Evolutionary conservation across 257 asterid genomes (phyloP), one percentile per base, ranked within the genome.

Genomic region (Perilla frutescens): DNA sequence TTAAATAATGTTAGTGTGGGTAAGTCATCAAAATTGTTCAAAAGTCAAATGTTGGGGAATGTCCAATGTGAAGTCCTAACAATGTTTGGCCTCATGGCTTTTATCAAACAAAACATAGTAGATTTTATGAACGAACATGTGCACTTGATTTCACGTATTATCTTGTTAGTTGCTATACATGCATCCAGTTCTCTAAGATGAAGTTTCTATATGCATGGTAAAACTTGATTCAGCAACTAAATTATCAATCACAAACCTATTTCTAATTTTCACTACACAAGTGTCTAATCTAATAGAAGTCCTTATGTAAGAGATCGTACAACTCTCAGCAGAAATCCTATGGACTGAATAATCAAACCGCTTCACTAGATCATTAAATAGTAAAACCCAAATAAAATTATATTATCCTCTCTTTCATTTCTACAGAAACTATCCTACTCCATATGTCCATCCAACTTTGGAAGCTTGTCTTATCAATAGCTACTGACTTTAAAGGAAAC

Each of bases 271-370:
- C 60, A 15, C 49, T 49, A 8, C 20, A n/a, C 13, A 60, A 50
- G 73, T 14, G 39, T 20, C 44, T 20, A 15, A 45, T 32, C 37
- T 60, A 55, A 34, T 49, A 61, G 2, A 60, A 56, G 60, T 14
- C 8, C 62, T 65, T 49, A 29, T 47, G 68, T 11, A 49, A 51
- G 60, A 66, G 57, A 51, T 45, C 3, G 8, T 44, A 29, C 48
- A 43, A 56, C 49, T 13, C 10, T 49, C 48, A 53, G 15, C 58
- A 12, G 71, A 45, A 77, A 48, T 48, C 68, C 55, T 45, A 29
- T 43, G 37, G 12, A 29, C 47, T 44, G 26, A 10, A 41, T 20
- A 6, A 26, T 47, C 65, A 49, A 41, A 26, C 32, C 53, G 57
- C 66, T 51, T 31, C 58, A 61, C 11, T 14, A 31, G 50, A 39